phyloP scores from a whole-genome alignment of 192 early-diverging fungal species.

The Phlyctochytrium arcticum region DNA sequence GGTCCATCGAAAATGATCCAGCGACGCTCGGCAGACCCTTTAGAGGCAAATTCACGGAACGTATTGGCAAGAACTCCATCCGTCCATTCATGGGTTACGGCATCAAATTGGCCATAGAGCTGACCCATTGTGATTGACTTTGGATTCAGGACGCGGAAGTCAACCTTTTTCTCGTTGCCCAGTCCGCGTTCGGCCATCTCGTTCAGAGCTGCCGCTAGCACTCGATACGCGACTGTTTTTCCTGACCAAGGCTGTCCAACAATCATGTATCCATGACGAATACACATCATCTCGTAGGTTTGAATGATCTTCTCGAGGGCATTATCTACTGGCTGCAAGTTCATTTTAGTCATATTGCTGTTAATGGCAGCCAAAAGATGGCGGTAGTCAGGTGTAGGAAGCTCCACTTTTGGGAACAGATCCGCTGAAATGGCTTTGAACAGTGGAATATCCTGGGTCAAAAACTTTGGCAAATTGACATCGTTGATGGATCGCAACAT shows the following conservation, averaged over 20 bases:
- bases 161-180: conserved; percentile 48
- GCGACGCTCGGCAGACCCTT: conserved; percentile 46
- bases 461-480: conserved; percentile 59
- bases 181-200: conserved; percentile 44
- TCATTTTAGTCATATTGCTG: conserved; percentile 47
- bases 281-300: conserved; percentile 64
- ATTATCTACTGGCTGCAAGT: conserved; percentile 45
- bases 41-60: conserved; percentile 47
- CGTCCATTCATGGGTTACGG: conserved; percentile 59
- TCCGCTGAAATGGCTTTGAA: conserved; percentile 60
- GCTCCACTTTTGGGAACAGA: conserved; percentile 54
- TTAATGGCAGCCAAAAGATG: conserved; percentile 44
- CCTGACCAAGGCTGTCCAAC: conserved; percentile 58
- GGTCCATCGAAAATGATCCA: conserved; percentile 65
- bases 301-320: conserved; percentile 60
- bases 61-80: conserved; percentile 57
- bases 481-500: conserved; percentile 59
- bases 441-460: conserved; percentile 55
- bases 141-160: conserved; percentile 52
- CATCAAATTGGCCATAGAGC: conserved; percentile 59
- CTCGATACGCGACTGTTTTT: conserved; percentile 56
- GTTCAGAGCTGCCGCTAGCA: conserved; percentile 47
- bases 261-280: conserved; percentile 62
- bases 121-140: conserved; percentile 65
- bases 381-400: conserved; percentile 55